Evolutionary conservation across 2,329 filamentous ascomycete genomes (phyloP), one percentile per base, ranked within the genome.

Genomic region (Taxawa tesnikishii): DNA sequence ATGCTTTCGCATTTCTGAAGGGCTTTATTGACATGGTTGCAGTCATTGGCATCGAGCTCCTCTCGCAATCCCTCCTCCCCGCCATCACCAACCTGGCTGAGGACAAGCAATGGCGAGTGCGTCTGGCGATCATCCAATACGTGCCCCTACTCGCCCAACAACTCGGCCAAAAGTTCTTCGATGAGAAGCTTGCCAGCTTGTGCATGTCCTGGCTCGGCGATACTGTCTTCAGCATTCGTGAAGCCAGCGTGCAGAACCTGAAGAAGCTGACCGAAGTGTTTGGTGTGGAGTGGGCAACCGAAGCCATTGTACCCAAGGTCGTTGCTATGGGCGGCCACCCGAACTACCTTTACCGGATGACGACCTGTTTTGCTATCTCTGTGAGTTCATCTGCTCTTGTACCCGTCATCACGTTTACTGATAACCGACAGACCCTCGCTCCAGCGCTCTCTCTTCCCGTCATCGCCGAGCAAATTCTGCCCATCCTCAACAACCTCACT

Each of bases 311-410:
- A 47, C 90, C 90, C 38, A 96, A 96, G 67, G 90, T 98, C 43
- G 90, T 94, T 72, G 83, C 82, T 23, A 96, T 98, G 90, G 90
- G 90, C 38, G 83, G 84, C 53, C 90, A 98, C 57, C 84, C 88
- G 39, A 98, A 98, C 65, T 98, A 98, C 58, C 79, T 98, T 32
- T 98, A 98, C 71, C 75, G 90, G 56, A 98, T 98, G 90, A 98
- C 90, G 7, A 98, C 90, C n/a, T 96, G 88, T 65, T 98, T 98
- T 58, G 90, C 90, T 40, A 92, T 98, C 45, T 88, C 85, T 48
- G 90, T 98, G 71, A 68, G 83, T 72, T 18, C 3, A 23, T 12
- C 3, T n/a, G n/a, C n/a, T n/a, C n/a, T n/a, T n/a, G n/a, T n/a
- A n/a, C 8, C n/a, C 26, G 28, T 33, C 32, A 54, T 48, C 61